Evolutionary conservation across 768 basidiomycete species (phyloP).

Genomic region (Rhizopogon salebrosus): DNA sequence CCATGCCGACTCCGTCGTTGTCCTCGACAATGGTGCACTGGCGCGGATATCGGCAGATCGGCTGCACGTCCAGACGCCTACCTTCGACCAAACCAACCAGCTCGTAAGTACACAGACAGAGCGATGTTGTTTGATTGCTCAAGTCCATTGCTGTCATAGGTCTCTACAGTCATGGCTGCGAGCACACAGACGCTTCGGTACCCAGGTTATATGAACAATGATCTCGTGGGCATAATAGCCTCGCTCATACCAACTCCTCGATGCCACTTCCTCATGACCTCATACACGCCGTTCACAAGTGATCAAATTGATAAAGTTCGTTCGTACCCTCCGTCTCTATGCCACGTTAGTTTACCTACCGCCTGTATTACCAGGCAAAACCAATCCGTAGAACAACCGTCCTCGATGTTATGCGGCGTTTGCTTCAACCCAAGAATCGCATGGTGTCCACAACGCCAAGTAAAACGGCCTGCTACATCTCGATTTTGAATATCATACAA

Average conservation of each 20-base stretch:
- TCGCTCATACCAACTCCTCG: conserved; percentile 95
- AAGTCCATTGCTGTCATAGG: conserved; percentile 38
- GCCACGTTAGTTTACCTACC: conserved; percentile 1
- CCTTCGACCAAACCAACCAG: conserved; percentile 91
- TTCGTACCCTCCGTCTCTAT: background rate
- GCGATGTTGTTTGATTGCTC: background rate
- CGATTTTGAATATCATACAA: conserved; percentile 96
- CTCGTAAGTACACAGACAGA: conserved; percentile 45
- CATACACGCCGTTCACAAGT: conserved; percentile 96
- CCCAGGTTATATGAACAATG: conserved; percentile 99
- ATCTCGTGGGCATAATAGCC: conserved; percentile 94
- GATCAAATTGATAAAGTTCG: conserved; percentile 92
- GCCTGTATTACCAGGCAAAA: conserved; percentile 61
- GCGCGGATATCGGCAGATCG: conserved; percentile 91
- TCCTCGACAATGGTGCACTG: conserved; percentile 93
- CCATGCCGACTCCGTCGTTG: conserved; percentile 95
- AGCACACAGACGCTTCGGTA: conserved; percentile 96
- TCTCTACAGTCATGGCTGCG: conserved; percentile 96
- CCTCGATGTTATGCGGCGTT: conserved; percentile 95
- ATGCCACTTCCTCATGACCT: conserved; percentile 98
- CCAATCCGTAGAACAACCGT: conserved; percentile 95
- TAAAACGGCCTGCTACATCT: conserved; percentile 93
- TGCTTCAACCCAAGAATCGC: conserved; percentile 96
- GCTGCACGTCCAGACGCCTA: conserved; percentile 79
- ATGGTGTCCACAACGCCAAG: conserved; percentile 95